These are phyloP conservation scores for Leccinum longicurvipes DNA, from an alignment of 768 basidiomycete species.

Conservation along the genomic window DNA sequence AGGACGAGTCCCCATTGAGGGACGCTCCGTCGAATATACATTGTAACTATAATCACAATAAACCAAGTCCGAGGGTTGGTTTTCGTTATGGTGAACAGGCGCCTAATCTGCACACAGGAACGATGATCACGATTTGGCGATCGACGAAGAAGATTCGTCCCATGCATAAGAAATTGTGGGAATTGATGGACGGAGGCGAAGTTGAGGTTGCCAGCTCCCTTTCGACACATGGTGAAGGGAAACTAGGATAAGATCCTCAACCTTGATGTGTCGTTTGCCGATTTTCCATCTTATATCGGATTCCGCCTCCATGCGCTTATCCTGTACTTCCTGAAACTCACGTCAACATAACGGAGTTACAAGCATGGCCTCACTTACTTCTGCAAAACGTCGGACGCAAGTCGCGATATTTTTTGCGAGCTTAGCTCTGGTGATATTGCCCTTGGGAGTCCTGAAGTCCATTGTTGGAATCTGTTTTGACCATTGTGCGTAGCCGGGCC, in stretches of 20 bases:
- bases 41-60: background rate
- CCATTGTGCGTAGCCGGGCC: constrained; percentile 79
- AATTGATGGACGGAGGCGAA: constrained; percentile 42
- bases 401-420: constrained; percentile 79
- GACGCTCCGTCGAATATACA: background rate
- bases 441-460: constrained; percentile 75
- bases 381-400: constrained; percentile 66
- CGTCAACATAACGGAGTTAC: constrained; percentile 1
- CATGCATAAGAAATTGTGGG: background rate
- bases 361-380: constrained; percentile 34
- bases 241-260: constrained; percentile 70
- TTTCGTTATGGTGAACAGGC: background rate
- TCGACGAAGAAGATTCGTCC: background rate
- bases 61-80: background rate
- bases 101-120: too few species aligned
- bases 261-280: constrained; percentile 51
- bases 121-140: background rate
- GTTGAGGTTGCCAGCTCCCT: constrained; percentile 79
- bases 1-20: background rate
- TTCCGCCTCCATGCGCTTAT: constrained; percentile 59
- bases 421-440: constrained; percentile 72
- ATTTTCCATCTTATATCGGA: constrained; percentile 61
- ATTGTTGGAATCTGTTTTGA: constrained; percentile 79
- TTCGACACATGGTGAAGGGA: constrained; percentile 81
- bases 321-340: constrained; percentile 44